Base-by-base conservation (phyloP, 495 filamentous ascomycete genomes). In the Hypoxylon lienhwacheense region DNA sequence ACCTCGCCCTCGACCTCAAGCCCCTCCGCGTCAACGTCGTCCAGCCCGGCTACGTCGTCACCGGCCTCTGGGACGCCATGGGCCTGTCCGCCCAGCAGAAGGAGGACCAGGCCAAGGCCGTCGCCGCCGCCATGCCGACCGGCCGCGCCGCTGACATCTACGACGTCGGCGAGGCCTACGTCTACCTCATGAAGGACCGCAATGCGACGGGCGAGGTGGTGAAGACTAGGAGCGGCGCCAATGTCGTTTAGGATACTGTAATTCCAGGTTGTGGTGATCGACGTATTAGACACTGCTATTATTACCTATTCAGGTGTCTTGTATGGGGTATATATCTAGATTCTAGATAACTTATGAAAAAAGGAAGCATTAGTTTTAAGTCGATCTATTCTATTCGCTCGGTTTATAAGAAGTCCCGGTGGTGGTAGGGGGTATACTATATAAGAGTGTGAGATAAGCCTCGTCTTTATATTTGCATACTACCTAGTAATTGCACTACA, bases 151-250 rank as follows among this genome's bases (percentile, higher is more conserved):
- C 73, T 0, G 53, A 47, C 54, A 72, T 77, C 7, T 77, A 79
- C 60, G 83, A 86, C 66, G 73, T 81, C 3, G 85, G 80, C 0
- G 82, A 88, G 73, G 75, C 79, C 25, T 88, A 86, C 71, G 29
- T 86, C 32, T 86, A 80, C 64, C 65, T 79, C 5, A 80, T 88
- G 81, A 81, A 77, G 63, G 83, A 88, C 34, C 16, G 47, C 8
- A 66, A 66, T 45, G 56, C 61, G 36, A 66, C 64, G 17, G 64
- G 64, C 4, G 64, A 66, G 50, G 24, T 54, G 14, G 53, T 66
- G 19, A 50, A 58, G 47, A 66, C 64, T 6, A 39, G 61, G 24
- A 31, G 55, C 5, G 64, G 64, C 3, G 34, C 25, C 2, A 44
- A 64, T 56, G 44, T 66, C 36, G 29, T 61, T 22, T 66, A 32